Evolutionary conservation across 192 early-diverging fungal species (phyloP).

Genomic region (Chytriomyces confervae): DNA sequence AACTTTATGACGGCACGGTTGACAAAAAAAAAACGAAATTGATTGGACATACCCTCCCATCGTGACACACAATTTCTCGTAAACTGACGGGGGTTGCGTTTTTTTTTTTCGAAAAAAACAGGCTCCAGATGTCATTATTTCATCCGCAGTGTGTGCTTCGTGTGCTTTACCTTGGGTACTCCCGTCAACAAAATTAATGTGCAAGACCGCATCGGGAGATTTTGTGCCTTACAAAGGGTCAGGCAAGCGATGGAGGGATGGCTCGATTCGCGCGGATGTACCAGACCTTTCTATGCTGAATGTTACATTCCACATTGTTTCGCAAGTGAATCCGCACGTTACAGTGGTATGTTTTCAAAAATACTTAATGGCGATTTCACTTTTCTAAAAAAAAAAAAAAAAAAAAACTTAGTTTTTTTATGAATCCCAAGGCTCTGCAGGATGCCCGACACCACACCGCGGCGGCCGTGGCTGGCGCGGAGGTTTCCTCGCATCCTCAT

Average conservation of each 20-base stretch:
- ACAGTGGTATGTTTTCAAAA: conserved; percentile 26
- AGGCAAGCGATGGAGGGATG: conserved; percentile 84
- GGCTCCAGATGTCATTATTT: conserved; percentile 76
- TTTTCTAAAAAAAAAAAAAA: no score
- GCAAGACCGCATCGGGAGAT: conserved; percentile 66
- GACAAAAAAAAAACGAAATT: background rate
- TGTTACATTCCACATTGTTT: conserved; percentile 35
- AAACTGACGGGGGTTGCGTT: no score
- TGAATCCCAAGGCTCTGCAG: conserved; percentile 75
- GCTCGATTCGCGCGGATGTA: conserved; percentile 75
- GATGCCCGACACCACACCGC: conserved; percentile 75
- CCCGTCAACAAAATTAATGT: conserved; percentile 80
- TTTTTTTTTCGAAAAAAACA: background rate
- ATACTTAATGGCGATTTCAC: no score
- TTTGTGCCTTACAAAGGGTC: conserved; percentile 74
- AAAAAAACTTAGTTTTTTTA: conserved; percentile 88
- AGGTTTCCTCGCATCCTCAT: conserved; percentile 79
- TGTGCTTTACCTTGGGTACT: conserved; percentile 85
- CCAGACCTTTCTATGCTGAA: conserved; percentile 62
- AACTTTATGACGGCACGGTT: conserved; percentile 85
- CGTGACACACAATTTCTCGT: no score
- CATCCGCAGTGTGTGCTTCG: conserved; percentile 86
- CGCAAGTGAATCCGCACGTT: conserved; percentile 83
- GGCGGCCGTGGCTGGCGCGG: conserved; percentile 84
- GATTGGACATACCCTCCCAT: background rate